These are phyloP conservation scores for Coniochaeta hoffmannii DNA, from an alignment of 2,329 filamentous ascomycete species.

Conservation along the genomic window DNA sequence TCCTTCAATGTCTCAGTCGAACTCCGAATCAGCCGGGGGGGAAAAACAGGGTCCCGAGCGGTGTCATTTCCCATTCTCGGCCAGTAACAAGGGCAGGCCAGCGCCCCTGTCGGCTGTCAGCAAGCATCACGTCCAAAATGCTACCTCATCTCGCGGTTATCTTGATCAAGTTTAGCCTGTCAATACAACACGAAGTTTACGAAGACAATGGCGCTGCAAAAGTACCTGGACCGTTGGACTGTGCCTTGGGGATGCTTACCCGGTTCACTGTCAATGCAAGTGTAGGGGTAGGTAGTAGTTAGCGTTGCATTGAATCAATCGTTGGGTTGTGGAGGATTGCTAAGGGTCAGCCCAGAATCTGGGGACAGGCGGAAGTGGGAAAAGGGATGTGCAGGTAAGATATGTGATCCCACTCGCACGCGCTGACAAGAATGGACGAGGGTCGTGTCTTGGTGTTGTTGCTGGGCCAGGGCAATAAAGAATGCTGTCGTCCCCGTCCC, in stretches of 20 bases:
- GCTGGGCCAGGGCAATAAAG: not conserved
- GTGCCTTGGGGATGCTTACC: not conserved
- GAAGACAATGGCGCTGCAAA: not conserved
- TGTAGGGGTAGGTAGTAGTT: not conserved
- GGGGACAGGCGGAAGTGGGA: not conserved
- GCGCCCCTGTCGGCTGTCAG: not conserved
- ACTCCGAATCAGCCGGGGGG: not conserved
- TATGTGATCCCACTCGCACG: not conserved
- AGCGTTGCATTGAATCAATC: not conserved
- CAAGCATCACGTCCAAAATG: not conserved
- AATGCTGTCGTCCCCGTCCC: not conserved
- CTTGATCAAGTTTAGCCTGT: not conserved
- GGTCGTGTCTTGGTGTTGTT: not conserved
- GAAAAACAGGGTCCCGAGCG: not conserved
- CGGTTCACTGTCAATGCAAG: not conserved
- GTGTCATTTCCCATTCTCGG: not conserved
- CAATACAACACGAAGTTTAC: not conserved
- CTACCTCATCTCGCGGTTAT: not conserved
- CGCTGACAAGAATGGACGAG: not conserved
- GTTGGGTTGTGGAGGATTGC: not conserved
- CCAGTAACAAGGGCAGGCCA: not conserved
- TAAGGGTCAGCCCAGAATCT: not conserved
- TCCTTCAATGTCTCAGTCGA: not conserved
- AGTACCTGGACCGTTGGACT: not conserved
- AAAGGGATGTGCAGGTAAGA: not conserved